Evolutionary conservation across 345 rosid genomes (phyloP).

Genomic region (Eucalyptus cloeziana): DNA sequence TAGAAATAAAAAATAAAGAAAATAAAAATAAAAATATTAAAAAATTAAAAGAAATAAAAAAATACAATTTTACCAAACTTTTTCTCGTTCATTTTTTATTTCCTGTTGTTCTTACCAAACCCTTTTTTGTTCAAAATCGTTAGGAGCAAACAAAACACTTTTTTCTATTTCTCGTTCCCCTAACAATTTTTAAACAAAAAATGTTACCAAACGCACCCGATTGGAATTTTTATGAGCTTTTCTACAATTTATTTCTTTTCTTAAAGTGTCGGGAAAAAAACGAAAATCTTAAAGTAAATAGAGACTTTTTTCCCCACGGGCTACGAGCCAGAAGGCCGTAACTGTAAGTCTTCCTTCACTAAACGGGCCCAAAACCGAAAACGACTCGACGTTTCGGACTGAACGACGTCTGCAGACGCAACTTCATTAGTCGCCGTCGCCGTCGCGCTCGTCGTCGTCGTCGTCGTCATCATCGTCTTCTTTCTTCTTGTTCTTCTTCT

Average conservation of each 20-base stretch:
- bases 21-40: too few relatives aligned
- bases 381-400: background rate
- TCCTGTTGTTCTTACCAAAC: too few relatives aligned
- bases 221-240: background rate
- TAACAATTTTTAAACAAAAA: too few relatives aligned
- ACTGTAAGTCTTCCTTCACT: background rate
- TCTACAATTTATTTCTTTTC: background rate
- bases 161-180: too few relatives aligned
- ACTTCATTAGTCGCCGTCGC: background rate
- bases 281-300: background rate
- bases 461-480: background rate
- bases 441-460: background rate
- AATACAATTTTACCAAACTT: too few relatives aligned
- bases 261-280: background rate
- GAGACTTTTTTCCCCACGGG: background rate
- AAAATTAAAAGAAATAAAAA: too few relatives aligned
- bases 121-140: too few relatives aligned
- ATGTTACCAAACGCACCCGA: too few relatives aligned
- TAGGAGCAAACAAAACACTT: too few relatives aligned
- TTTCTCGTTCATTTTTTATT: too few relatives aligned
- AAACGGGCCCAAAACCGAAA: background rate
- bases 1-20: too few relatives aligned
- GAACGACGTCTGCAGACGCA: background rate
- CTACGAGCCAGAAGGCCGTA: background rate
- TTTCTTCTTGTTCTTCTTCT: background rate